Percentiles rank a stretch among this genome's conserved stretches.
These are phyloP conservation scores for Scenedesmus sp. DNA, from an alignment of 163 green algal genomes.

Conservation along the genomic window DNA sequence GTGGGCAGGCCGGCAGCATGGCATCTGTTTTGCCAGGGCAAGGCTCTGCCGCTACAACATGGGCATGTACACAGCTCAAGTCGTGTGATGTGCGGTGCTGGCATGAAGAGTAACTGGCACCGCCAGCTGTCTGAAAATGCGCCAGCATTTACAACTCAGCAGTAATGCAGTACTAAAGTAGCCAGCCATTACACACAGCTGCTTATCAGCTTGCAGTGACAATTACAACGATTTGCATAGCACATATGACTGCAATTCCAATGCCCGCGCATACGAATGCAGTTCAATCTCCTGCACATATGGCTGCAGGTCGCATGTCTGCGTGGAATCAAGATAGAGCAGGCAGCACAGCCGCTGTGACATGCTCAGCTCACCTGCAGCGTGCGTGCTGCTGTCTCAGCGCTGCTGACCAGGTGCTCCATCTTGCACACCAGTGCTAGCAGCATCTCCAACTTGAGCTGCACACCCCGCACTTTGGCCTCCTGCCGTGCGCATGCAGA, in stretches of 20 bases:
- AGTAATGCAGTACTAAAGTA: neutral
- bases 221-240: too few species aligned
- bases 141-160: neutral
- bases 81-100: neutral
- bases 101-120: neutral
- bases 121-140: too few species aligned
- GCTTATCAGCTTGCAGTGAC: too few species aligned
- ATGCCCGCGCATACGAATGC: too few species aligned
- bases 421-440: slow-evolving; percentile 47
- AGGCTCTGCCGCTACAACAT: neutral
- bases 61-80: too few species aligned
- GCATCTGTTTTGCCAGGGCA: neutral
- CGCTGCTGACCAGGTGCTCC: slow-evolving; percentile 45
- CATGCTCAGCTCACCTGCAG: slow-evolving; percentile 39
- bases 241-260: too few species aligned
- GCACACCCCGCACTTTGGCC: neutral
- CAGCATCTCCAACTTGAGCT: slow-evolving; percentile 46
- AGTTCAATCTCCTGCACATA: too few species aligned
- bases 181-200: too few species aligned
- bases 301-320: neutral
- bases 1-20: neutral
- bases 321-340: neutral
- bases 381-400: slow-evolving; percentile 27
- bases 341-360: neutral
- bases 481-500: neutral